Evolutionary conservation across 768 basidiomycete species (phyloP), one percentile per base, ranked within the genome.

Genomic region (Agrocybe pediades): DNA sequence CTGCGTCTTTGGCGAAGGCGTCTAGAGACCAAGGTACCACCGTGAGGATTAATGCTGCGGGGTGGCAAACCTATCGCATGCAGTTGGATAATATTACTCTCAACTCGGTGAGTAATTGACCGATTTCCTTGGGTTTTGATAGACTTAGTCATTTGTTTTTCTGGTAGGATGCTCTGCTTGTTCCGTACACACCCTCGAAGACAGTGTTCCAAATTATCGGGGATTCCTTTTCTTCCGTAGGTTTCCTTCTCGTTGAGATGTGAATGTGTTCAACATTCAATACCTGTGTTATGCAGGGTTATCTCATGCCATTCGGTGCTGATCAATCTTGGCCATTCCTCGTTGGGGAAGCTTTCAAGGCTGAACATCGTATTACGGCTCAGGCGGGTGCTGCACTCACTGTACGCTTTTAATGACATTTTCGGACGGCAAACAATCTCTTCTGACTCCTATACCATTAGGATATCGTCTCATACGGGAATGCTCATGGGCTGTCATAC

Each of bases 321-420:
- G 72, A 81, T 57, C 78, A 81, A 64, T 81, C 80, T 1, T 84
- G 81, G 81, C 75, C 78, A 0, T 80, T 81, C 68, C 65, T 82
- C 17, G 72, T 74, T 1, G 75, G 77, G 2, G 78, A 82, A 49
- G 55, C 59, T 42, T 83, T 79, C 71, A 79, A 77, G 50, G 78
- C 79, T 1, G 82, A 84, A 57, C 76, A 81, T 59, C 67, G 64
- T 9, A 71, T 83, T 25, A 74, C 69, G 17, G 81, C 81, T 2
- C 81, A 83, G 57, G 82, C 83, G 2, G 82, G 81, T 15, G 81
- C 77, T 5, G 74, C 80, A 19, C 65, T 83, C 15, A 74, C 68
- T 3, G 78, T 79, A 48, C 44, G 68, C 17, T 8, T 19, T 1
- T n/a, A 42, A 41, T 40, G 2, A 8, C 11, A 11, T 23, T 5